Evolutionary conservation across 2,329 filamentous ascomycete genomes (phyloP).

Genomic region (Thelonectria discophora): DNA sequence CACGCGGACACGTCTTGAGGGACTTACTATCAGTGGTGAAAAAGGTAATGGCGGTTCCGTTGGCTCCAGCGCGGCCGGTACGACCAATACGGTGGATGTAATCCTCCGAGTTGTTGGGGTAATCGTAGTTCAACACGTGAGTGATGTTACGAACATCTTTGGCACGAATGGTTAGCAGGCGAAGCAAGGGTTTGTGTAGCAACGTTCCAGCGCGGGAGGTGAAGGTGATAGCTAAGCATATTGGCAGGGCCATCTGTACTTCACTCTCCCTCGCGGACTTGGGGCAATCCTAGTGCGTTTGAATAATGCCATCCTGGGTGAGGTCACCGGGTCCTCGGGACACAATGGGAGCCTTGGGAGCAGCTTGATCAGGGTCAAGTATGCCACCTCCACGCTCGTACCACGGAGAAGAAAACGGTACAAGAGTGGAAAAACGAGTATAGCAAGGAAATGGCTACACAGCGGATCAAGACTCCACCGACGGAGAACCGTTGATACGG

Average conservation of each 20-base stretch:
- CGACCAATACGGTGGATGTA: slow-evolving; percentile 97
- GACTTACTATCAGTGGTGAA: slow-evolving; percentile 99
- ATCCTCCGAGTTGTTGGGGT: slow-evolving; percentile 98
- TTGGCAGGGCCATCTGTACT: slow-evolving; percentile 58
- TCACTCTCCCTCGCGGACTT: slow-evolving; percentile 66
- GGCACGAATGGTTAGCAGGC: slow-evolving; percentile 78
- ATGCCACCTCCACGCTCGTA: slow-evolving; percentile 83
- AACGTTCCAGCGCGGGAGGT: slow-evolving; percentile 68
- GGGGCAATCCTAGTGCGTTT: slow-evolving; percentile 67
- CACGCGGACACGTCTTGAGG: not conserved
- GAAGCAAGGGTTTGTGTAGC: slow-evolving; percentile 63
- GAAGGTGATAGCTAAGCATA: slow-evolving; percentile 58
- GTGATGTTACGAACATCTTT: slow-evolving; percentile 99
- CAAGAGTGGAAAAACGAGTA: slow-evolving; percentile 81
- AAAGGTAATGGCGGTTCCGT: slow-evolving; percentile 95
- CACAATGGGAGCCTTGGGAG: slow-evolving; percentile 64
- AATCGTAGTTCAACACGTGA: slow-evolving; percentile 99
- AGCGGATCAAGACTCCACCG: slow-evolving; percentile 83
- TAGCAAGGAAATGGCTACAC: slow-evolving; percentile 63
- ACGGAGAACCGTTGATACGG: slow-evolving; percentile 80
- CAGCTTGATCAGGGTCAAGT: slow-evolving; percentile 80
- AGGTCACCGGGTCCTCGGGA: slow-evolving; percentile 65
- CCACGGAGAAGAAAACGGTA: slow-evolving; percentile 66
- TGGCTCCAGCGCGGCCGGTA: slow-evolving; percentile 93
- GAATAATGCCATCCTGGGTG: slow-evolving; percentile 62